Percentiles rank a stretch among this genome's conserved stretches.
Conservation (phyloP, 805 yeast species). For the Ogataea ganodermae region DNA sequence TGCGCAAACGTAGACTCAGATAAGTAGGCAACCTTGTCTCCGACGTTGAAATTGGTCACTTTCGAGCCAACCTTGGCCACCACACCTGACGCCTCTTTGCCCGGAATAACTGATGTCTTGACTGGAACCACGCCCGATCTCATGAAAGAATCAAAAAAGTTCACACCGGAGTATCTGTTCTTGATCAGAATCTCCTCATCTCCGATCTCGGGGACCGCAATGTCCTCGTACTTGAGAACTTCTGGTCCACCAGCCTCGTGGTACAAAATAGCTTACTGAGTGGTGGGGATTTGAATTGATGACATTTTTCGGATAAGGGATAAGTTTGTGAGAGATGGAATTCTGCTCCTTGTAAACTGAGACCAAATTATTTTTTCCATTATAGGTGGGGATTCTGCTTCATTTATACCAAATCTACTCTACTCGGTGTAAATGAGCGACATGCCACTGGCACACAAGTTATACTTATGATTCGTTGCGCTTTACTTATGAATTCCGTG, state of each 20-base stretch:
- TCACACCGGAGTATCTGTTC: slow-evolving; percentile 77
- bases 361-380: no score
- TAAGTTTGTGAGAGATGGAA: no score
- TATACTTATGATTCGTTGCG: no score
- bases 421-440: no score
- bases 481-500: no score
- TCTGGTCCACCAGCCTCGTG: slow-evolving; percentile 60
- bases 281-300: slow-evolving; percentile 45
- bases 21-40: slow-evolving; percentile 69
- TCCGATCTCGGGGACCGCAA: slow-evolving; percentile 58
- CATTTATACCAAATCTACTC: no score
- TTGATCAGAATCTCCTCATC: slow-evolving; percentile 66
- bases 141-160: slow-evolving; percentile 81
- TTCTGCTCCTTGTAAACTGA: no score
- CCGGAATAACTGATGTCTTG: slow-evolving; percentile 61
- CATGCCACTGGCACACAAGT: no score
- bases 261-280: slow-evolving; percentile 57
- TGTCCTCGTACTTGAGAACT: slow-evolving; percentile 57
- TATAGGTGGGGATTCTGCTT: no score
- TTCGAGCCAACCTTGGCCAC: slow-evolving; percentile 64
- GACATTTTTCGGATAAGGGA: slow-evolving; percentile 9
- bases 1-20: slow-evolving; percentile 66
- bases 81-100: slow-evolving; percentile 71
- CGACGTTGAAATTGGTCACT: slow-evolving; percentile 57
- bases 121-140: slow-evolving; percentile 75